Evolutionary conservation across 345 rosid genomes (phyloP).

Genomic region (Camelina sativa): DNA sequence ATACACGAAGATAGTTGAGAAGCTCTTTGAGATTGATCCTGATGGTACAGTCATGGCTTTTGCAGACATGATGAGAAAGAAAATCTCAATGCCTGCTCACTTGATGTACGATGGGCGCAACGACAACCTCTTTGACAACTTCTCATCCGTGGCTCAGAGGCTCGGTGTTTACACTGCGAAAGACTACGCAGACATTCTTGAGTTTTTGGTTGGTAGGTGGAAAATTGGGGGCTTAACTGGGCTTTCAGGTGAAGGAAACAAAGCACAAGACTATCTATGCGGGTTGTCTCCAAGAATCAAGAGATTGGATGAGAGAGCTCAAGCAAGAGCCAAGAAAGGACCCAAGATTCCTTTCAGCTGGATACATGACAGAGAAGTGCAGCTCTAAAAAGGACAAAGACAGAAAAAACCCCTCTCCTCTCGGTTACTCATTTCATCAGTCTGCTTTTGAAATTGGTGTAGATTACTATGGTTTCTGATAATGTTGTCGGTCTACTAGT

Average conservation of each 20-base stretch:
- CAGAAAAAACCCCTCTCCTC: not conserved
- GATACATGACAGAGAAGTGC: conserved; percentile 73
- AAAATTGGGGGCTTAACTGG: conserved; percentile 64
- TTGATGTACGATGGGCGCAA: conserved; percentile 84
- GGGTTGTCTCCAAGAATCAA: conserved; percentile 71
- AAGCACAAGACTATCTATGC: conserved; percentile 88
- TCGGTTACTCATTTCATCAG: conserved; percentile 23
- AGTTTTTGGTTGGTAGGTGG: conserved; percentile 88
- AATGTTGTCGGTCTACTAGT: conserved; percentile 40
- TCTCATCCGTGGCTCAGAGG: conserved; percentile 83
- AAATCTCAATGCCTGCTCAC: conserved; percentile 95
- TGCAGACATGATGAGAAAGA: conserved; percentile 97
- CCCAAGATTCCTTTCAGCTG: conserved; percentile 74
- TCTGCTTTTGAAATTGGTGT: conserved; percentile 44
- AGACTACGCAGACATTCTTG: conserved; percentile 88
- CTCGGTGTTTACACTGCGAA: conserved; percentile 85
- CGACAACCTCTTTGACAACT: conserved; percentile 74
- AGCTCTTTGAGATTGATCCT: conserved; percentile 89
- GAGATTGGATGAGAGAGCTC: conserved; percentile 87
- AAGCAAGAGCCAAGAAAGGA: conserved; percentile 65
- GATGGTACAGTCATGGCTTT: conserved; percentile 72
- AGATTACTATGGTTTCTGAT: conserved; percentile 57
- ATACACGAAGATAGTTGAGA: conserved; percentile 83
- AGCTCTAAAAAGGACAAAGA: conserved; percentile 50
- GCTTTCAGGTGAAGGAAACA: conserved; percentile 76